Evolutionary conservation across 2,329 filamentous ascomycete genomes (phyloP), one percentile per base, ranked within the genome.

Genomic region (Microdochium paspali): DNA sequence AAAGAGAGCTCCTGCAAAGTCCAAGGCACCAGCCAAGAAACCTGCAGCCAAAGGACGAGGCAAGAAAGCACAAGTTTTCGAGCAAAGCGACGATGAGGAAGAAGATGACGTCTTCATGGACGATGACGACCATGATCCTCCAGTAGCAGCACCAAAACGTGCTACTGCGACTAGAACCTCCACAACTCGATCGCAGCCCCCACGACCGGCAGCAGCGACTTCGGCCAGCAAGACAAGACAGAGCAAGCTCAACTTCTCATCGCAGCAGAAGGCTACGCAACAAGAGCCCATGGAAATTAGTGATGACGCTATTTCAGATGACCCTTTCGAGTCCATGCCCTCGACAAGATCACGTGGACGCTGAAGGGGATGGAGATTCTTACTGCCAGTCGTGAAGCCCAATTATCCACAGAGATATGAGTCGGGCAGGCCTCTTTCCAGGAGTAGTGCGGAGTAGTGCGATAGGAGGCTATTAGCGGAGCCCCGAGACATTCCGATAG

Each of bases 251-350:
- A 75, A 65, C 50, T 79, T 79, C 52, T 72, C 42, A 13, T 44
- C 71, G 10, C 67, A n/a, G n/a, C n/a, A 74, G 53, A 60, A 62
- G 51, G 62, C 66, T 3, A 66, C 69, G 25, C 70, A 75, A 51
- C 62, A 71, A 28, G 67, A 72, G 31, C 68, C 70, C n/a, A 57
- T 77, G 15, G 78, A 82, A 56, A 75, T 83, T 47, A 84, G 80
- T 51, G 79, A 82, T 49, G 80, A 84, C 57, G 80, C 82, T 60
- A 81, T 84, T 42, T 79, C 74, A 0, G 77, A 80, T 60, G 71
- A 69, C 46, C 66, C 71, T 0, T 84, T 84, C 60, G 78, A 82
- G 60, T 68, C 75, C 5, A 68, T 72, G 45, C 71, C 71, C 0
- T 53, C 61, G 10, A 62, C 63, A 24, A 62, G 63, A 21, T 40